Evolutionary conservation across 805 yeast species (phyloP).

Genomic region (Cephaloascus albidus): DNA sequence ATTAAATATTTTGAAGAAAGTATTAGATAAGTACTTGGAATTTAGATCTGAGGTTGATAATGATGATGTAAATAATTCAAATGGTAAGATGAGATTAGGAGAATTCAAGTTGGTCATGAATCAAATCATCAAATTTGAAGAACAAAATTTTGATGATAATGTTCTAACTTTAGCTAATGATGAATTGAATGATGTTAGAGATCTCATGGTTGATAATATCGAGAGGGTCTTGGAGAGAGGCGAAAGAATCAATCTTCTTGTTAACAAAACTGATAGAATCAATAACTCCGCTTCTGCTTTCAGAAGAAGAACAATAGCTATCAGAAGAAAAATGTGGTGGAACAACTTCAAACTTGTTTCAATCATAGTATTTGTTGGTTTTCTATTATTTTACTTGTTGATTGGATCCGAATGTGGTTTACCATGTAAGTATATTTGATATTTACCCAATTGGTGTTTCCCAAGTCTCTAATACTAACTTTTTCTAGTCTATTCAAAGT

Average conservation of each 20-base stretch:
- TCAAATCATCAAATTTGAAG: slow-evolving; percentile 47
- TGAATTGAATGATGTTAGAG: slow-evolving; percentile 58
- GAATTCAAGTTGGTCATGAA: slow-evolving; percentile 50
- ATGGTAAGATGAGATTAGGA: slow-evolving; percentile 12
- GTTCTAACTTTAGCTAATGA: slow-evolving; percentile 31
- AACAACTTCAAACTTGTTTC: slow-evolving; percentile 38
- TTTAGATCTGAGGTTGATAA: slow-evolving; percentile 21
- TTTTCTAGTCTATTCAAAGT: neutral
- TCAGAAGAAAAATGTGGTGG: slow-evolving; percentile 67
- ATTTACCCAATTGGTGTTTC: neutral
- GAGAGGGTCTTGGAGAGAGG: slow-evolving; percentile 69
- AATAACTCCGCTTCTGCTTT: slow-evolving; percentile 60
- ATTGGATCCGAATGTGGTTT: slow-evolving; percentile 46
- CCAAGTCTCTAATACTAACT: neutral
- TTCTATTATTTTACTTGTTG: slow-evolving; percentile 31
- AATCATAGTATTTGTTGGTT: slow-evolving; percentile 8
- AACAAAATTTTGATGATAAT: slow-evolving; percentile 31
- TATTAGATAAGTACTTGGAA: slow-evolving; percentile 39
- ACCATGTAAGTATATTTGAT: slow-evolving; percentile 16
- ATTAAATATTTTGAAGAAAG: slow-evolving; percentile 36
- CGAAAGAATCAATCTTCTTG: slow-evolving; percentile 61
- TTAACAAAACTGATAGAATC: slow-evolving; percentile 71
- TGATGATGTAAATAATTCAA: slow-evolving; percentile 1
- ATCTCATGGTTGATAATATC: slow-evolving; percentile 64
- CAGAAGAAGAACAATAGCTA: slow-evolving; percentile 54